These are phyloP conservation scores for Mycena rosella DNA, from an alignment of 768 basidiomycete genomes.

Conservation along the genomic window DNA sequence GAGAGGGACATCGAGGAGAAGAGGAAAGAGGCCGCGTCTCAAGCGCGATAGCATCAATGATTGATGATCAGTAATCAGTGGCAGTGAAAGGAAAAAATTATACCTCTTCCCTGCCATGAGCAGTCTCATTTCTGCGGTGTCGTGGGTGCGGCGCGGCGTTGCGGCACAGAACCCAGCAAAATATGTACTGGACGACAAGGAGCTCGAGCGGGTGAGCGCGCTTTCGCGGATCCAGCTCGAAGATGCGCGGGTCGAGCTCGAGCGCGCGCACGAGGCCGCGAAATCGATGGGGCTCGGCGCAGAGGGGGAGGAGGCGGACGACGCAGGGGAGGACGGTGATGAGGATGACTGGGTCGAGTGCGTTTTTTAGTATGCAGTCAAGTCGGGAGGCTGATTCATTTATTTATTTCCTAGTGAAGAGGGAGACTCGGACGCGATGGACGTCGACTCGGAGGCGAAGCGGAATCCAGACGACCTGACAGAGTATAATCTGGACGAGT, in stretches of 20 bases:
- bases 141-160: conserved; percentile 88
- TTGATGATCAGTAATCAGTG: neutral
- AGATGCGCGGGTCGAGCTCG: conserved; percentile 88
- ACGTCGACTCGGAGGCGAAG: conserved; percentile 59
- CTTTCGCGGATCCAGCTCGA: conserved; percentile 91
- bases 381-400: conserved; percentile 19
- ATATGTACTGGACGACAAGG: conserved; percentile 91
- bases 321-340: conserved; percentile 53
- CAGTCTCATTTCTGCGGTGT: conserved; percentile 79
- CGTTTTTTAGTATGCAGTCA: conserved; percentile 52
- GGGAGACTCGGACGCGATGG: conserved; percentile 72
- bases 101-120: conserved; percentile 59
- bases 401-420: conserved; percentile 40
- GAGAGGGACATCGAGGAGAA: conserved; percentile 20
- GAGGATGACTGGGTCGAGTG: conserved; percentile 90
- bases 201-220: conserved; percentile 89
- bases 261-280: conserved; percentile 83
- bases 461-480: conserved; percentile 73
- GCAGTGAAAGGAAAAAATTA: conserved; percentile 3
- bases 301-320: conserved; percentile 73
- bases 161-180: conserved; percentile 81
- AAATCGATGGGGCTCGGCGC: conserved; percentile 76
- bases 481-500: conserved; percentile 91
- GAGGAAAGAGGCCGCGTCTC: too few species aligned
- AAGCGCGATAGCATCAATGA: too few species aligned